Evolutionary conservation across 2,329 filamentous ascomycete genomes (phyloP).

Genomic region (Trichoderma cornu-damae): DNA sequence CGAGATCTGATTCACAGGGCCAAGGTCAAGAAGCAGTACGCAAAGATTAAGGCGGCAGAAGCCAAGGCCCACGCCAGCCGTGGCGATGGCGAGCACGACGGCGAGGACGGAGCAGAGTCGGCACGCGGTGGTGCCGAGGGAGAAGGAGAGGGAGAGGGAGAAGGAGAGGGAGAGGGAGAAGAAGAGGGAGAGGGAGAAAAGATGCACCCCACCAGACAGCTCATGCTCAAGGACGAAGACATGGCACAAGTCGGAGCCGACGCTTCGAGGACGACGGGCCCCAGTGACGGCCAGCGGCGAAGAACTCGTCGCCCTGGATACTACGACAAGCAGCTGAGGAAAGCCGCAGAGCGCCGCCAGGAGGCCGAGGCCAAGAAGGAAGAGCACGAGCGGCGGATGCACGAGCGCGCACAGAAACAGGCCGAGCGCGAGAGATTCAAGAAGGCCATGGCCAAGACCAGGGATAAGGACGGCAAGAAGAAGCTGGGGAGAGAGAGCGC

Average conservation of each 20-base stretch:
- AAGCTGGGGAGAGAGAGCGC: conserved; percentile 78
- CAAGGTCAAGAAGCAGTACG: conserved; percentile 88
- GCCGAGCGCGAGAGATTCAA: conserved; percentile 62
- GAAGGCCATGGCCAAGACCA: conserved; percentile 67
- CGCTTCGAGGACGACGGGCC: conserved; percentile 16
- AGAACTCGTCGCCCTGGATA: conserved; percentile 46
- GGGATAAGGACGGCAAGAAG: conserved; percentile 67
- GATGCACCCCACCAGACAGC: conserved; percentile 37
- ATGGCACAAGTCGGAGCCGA: conserved; percentile 30
- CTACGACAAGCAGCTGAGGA: conserved; percentile 59
- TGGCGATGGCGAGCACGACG: conserved; percentile 3
- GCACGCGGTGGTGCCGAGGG: conserved; percentile 22
- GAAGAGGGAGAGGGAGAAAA: conserved; percentile 25
- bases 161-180: conserved; percentile 22
- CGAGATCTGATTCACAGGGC: conserved; percentile 83
- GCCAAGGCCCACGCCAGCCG: conserved; percentile 21
- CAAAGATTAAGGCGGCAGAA: conserved; percentile 64
- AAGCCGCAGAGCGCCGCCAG: conserved; percentile 40
- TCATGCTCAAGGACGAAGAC: conserved; percentile 38
- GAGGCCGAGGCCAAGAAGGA: conserved; percentile 40
- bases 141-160: conserved; percentile 23
- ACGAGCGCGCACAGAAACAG: conserved; percentile 59
- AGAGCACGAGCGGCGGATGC: conserved; percentile 46
- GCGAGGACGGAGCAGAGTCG: conserved; percentile 17
- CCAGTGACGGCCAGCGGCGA: conserved; percentile 32